Conservation (phyloP, 306 rosid species). For the Begonia peltatifolia region DNA sequence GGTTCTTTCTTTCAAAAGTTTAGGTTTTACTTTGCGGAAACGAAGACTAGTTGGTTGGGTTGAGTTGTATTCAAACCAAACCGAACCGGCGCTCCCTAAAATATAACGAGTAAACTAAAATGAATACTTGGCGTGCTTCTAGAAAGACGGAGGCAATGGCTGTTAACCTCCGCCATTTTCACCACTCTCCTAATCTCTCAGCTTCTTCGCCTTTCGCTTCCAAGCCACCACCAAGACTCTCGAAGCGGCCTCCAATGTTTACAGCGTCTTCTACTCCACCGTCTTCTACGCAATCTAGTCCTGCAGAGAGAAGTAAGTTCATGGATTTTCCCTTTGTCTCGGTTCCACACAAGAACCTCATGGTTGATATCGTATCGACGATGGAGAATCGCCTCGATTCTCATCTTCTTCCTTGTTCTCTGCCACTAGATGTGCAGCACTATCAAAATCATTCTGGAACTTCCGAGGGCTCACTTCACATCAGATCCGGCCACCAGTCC, state of each 20-base stretch:
- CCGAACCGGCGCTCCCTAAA: too few species aligned
- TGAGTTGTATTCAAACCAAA: too few species aligned
- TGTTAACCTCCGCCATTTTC: conserved; percentile 11
- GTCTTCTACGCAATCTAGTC: conserved; percentile 27
- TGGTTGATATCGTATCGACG: conserved; percentile 43
- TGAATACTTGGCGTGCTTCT: too few species aligned
- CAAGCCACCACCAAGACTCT: conserved; percentile 4
- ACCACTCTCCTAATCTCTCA: conserved; percentile 3
- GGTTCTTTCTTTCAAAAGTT: too few species aligned
- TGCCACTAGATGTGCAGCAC: conserved; percentile 47
- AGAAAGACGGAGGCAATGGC: conserved; percentile 10
- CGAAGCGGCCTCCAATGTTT: conserved; percentile 9
- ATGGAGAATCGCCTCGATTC: conserved; percentile 43
- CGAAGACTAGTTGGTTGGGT: too few species aligned
- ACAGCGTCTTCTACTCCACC: conserved; percentile 15
- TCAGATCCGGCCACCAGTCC: conserved; percentile 29
- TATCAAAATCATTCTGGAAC: conserved; percentile 26
- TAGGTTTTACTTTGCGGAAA: too few species aligned
- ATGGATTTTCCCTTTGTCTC: conserved; percentile 60
- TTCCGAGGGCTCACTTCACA: conserved; percentile 45
- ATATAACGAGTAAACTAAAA: too few species aligned
- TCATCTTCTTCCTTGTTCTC: conserved; percentile 57
- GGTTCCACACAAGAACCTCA: conserved; percentile 38
- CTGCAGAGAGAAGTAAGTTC: conserved; percentile 26
- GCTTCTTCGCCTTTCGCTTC: too few species aligned